phyloP scores from a whole-genome alignment of 2,329 filamentous ascomycete genomes.

The Colletotrichum nymphaeae region DNA sequence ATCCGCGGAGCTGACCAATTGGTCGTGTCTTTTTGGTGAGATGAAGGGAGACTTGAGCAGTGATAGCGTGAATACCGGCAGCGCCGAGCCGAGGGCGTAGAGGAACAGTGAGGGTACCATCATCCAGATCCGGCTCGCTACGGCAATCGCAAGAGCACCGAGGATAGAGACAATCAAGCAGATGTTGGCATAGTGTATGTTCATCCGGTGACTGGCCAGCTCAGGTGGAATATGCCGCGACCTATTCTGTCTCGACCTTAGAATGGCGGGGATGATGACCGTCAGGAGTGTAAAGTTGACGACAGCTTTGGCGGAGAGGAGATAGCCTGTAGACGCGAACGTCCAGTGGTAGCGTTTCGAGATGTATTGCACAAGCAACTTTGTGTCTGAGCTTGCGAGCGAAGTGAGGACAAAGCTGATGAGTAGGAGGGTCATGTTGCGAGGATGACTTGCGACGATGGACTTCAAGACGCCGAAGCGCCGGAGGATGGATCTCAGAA shows the following conservation, averaged over 20 bases:
- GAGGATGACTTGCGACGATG: constrained; percentile 50
- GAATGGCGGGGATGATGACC: constrained; percentile 51
- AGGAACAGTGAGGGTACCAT: constrained; percentile 56
- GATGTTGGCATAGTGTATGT: constrained; percentile 47
- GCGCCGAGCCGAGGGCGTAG: constrained; percentile 60
- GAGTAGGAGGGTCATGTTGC: constrained; percentile 56
- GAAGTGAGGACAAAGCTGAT: constrained; percentile 59
- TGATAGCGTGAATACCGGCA: constrained; percentile 62
- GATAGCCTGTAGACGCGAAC: constrained; percentile 59
- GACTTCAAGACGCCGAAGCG: constrained; percentile 43
- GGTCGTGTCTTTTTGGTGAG: constrained; percentile 31
- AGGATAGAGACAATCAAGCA: constrained; percentile 48
- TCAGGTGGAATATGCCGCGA: constrained; percentile 35
- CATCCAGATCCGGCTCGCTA: constrained; percentile 50
- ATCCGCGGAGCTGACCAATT: constrained; percentile 29
- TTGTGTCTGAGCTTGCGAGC: constrained; percentile 62
- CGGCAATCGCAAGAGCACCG: constrained; percentile 56
- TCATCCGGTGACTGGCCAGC: constrained; percentile 43
- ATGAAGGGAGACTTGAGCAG: constrained; percentile 58
- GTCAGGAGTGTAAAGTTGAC: constrained; percentile 59
- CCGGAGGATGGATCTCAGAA: constrained; percentile 31
- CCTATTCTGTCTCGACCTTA: constrained; percentile 39
- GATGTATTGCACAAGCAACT: constrained; percentile 62
- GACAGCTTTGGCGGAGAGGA: constrained; percentile 59
- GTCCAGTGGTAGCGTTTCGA: constrained; percentile 60